Percentiles rank a stretch among this genome's conserved stretches.
Evolutionary conservation across 352 stramenopile genomes (phyloP).

Genomic region (Phytophthora boehmeriae): DNA sequence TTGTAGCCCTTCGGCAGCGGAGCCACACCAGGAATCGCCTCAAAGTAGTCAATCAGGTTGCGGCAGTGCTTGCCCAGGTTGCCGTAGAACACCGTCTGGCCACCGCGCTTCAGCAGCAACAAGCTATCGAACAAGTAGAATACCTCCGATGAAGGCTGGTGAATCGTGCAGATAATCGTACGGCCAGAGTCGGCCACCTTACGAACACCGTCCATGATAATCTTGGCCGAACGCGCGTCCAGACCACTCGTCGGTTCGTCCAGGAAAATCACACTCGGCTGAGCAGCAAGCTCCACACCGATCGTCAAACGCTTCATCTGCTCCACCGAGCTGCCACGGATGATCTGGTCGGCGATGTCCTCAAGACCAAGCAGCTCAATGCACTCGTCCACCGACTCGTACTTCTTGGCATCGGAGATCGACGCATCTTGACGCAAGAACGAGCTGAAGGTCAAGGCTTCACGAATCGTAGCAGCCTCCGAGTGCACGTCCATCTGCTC

Average conservation of each 20-base stretch:
- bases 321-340: conserved; percentile 11
- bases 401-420: no score
- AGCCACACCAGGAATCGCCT: conserved; percentile 11
- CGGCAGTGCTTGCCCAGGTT: conserved; percentile 29
- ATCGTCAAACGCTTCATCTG: no score
- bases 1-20: conserved; percentile 46
- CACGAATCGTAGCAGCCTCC: conserved; percentile 10
- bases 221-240: conserved; percentile 75
- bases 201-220: conserved; percentile 79
- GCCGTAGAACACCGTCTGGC: conserved; percentile 45
- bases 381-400: conserved; percentile 6
- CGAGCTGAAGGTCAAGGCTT: conserved; percentile 73
- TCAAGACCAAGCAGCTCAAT: conserved; percentile 31
- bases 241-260: conserved; percentile 31
- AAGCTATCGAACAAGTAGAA: conserved; percentile 82
- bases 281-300: no score
- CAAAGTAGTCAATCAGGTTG: conserved; percentile 42
- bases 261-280: no score
- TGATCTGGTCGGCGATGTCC: conserved; percentile 19
- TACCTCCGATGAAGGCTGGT: conserved; percentile 85
- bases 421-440: conserved; percentile 34
- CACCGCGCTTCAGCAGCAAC: conserved; percentile 63
- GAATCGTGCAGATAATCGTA: conserved; percentile 87
- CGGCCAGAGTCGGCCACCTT: conserved; percentile 68
- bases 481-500: conserved; percentile 28